Evolutionary conservation across 768 basidiomycete species (phyloP).

Genomic region (Leccinellum albellum): DNA sequence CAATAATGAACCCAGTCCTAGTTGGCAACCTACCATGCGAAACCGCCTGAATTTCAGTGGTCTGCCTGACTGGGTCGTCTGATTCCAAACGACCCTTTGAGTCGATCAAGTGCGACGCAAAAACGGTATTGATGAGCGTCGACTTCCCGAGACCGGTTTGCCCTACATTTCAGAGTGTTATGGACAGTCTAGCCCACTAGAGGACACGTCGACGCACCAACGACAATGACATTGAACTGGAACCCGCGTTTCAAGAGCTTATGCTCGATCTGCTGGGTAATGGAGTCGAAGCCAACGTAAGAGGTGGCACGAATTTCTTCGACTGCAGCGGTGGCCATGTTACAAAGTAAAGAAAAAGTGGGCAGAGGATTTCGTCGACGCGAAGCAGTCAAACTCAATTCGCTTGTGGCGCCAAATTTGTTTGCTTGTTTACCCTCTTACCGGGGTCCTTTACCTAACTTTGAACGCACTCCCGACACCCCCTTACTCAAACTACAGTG

Average conservation of each 20-base stretch:
- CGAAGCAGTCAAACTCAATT: conserved; percentile 13
- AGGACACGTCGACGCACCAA: conserved; percentile 54
- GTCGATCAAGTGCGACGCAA: conserved; percentile 97
- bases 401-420: conserved; percentile 31
- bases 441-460: conserved; percentile 23
- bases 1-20: not conserved
- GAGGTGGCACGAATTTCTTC: conserved; percentile 87
- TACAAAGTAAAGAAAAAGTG: conserved; percentile 14
- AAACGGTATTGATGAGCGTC: conserved; percentile 98
- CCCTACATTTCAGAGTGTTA: conserved; percentile 43
- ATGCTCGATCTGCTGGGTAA: conserved; percentile 97
- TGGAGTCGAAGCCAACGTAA: conserved; percentile 97
- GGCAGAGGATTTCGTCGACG: conserved; percentile 12
- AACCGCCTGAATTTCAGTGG: conserved; percentile 93
- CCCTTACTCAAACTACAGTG: not conserved
- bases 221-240: conserved; percentile 98
- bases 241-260: conserved; percentile 98
- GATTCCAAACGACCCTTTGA: conserved; percentile 90
- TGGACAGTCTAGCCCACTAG: not conserved
- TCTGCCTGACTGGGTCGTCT: conserved; percentile 89
- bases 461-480: conserved; percentile 15
- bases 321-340: conserved; percentile 44
- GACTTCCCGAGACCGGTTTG: conserved; percentile 99
- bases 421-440: conserved; percentile 22
- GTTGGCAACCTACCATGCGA: conserved; percentile 72